These are phyloP conservation scores for Filobasidium wieringae DNA, from an alignment of 768 basidiomycete species.

Conservation along the genomic window DNA sequence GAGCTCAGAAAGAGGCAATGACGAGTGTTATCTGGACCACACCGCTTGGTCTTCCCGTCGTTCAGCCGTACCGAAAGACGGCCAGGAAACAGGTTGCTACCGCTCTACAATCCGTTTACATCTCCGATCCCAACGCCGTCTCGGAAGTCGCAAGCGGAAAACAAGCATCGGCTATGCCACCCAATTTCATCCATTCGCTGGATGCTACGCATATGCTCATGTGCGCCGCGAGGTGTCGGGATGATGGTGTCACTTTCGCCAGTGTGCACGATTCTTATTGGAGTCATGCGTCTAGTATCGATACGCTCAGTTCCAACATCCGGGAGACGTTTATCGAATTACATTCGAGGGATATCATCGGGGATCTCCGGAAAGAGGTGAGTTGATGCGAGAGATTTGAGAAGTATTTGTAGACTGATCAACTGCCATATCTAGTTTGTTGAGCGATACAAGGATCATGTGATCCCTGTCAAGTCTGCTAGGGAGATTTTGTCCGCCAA, in stretches of 20 bases:
- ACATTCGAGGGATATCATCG: constrained; percentile 75
- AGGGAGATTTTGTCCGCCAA: constrained; percentile 13
- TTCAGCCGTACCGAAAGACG: constrained; percentile 84
- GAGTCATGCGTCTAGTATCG: constrained; percentile 82
- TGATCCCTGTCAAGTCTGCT: constrained; percentile 24
- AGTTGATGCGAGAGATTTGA: constrained; percentile 29
- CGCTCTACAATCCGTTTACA: constrained; percentile 70
- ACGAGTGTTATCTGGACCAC: constrained; percentile 93
- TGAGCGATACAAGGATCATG: constrained; percentile 58
- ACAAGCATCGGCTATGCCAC: constrained; percentile 94
- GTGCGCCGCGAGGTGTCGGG: constrained; percentile 75
- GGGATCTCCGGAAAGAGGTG: constrained; percentile 62
- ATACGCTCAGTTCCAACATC: constrained; percentile 77
- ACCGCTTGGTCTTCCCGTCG: constrained; percentile 83
- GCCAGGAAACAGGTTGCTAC: constrained; percentile 75
- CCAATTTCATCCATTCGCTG: constrained; percentile 94
- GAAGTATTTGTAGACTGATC: neutral
- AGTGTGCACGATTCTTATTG: constrained; percentile 99
- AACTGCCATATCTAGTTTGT: constrained; percentile 47
- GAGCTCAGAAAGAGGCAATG: constrained; percentile 79
- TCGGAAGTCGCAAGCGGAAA: constrained; percentile 72
- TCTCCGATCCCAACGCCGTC: constrained; percentile 69
- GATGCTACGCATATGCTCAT: constrained; percentile 99
- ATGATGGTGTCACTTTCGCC: constrained; percentile 68
- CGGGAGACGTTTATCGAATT: constrained; percentile 87